Conservation (phyloP, 352 stramenopile species). For the Phytophthora lateralis region DNA sequence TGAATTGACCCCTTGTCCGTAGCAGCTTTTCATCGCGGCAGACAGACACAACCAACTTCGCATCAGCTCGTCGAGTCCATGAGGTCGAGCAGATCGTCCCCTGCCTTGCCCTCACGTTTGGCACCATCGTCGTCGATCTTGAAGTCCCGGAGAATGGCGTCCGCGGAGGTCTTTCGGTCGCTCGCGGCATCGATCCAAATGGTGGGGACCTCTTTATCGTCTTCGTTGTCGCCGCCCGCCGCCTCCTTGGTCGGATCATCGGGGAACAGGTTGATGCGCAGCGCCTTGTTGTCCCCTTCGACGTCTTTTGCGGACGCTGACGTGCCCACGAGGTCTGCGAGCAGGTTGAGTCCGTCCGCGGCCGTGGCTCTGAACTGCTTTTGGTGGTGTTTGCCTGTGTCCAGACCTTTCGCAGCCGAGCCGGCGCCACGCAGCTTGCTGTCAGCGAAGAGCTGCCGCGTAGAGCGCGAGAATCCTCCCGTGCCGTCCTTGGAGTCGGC, state of each 20-base stretch:
- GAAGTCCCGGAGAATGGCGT: conserved; percentile 65
- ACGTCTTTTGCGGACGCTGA: conserved; percentile 52
- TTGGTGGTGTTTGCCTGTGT: conserved; percentile 45
- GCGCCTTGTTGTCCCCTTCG: conserved; percentile 57
- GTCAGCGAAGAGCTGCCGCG: conserved; percentile 65
- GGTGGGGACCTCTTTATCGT: conserved; percentile 66
- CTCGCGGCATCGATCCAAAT: conserved; percentile 86
- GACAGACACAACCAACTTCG: background rate
- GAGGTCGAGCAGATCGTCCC: conserved; percentile 86
- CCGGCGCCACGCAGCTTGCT: conserved; percentile 49
- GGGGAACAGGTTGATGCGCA: conserved; percentile 84
- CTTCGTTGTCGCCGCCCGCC: conserved; percentile 53
- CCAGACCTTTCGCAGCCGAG: conserved; percentile 31
- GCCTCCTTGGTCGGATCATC: conserved; percentile 49
- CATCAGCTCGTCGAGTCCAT: conserved; percentile 78
- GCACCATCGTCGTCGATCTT: conserved; percentile 55
- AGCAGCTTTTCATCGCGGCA: background rate
- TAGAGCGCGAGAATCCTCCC: conserved; percentile 41
- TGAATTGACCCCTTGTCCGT: conserved; percentile 1
- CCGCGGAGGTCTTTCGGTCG: conserved; percentile 62
- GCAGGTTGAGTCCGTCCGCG: conserved; percentile 81
- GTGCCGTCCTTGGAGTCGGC: conserved; percentile 62
- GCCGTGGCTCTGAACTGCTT: conserved; percentile 84
- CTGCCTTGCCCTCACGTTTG: conserved; percentile 50
- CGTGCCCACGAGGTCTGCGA: conserved; percentile 80